Evolutionary conservation across 2,329 filamentous ascomycete species (phyloP), one percentile per base, ranked within the genome.

Genomic region (Botrytis aclada): DNA sequence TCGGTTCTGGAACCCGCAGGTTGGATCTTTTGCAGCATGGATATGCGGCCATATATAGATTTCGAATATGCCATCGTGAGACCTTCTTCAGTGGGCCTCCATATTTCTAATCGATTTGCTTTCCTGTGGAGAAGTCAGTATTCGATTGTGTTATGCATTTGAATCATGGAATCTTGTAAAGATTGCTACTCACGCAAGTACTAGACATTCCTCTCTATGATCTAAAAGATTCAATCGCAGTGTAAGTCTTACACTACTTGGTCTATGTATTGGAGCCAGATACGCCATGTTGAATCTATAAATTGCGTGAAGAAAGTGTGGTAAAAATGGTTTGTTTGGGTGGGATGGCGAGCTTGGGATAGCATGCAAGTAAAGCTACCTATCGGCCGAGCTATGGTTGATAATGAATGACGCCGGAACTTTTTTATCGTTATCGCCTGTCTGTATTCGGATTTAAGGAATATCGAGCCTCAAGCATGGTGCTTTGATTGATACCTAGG

Each of bases 161-260:
- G 22, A 47, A 51, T 37, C 32, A 60, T 63, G 61, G 47, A 56
- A 32, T n/a, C 37, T 41, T 56, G 34, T 41, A 29, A 16, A 20
- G 12, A 18, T 69, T 61, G 62, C 69, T 69, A 70, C 93, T 84
- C 87, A 98, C 95, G 94, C 94, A 79, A 98, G 86, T 70, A 98
- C 89, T 75, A 99, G 85, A 78, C 93, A 94, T 79, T 97, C 92
- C 74, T 94, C 89, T 69, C 93, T 89, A 7, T 89, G 84, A 61
- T 88, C 87, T 69, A 97, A 85, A 78, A 98, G 91, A 78, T 89
- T 90, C 74, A 95, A 87, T 80, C 92, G 93, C 77, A 98, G 82
- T 22, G 95, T 95, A 87, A 97, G 93, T 72, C 95, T 90, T 76
- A 98, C 90, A 84, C 94, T 97, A 82, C 93, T 98, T 37, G 96